Base-by-base conservation (phyloP, 1,139 yeast genomes). In the Saccharomycopsis hybrid region DNA sequence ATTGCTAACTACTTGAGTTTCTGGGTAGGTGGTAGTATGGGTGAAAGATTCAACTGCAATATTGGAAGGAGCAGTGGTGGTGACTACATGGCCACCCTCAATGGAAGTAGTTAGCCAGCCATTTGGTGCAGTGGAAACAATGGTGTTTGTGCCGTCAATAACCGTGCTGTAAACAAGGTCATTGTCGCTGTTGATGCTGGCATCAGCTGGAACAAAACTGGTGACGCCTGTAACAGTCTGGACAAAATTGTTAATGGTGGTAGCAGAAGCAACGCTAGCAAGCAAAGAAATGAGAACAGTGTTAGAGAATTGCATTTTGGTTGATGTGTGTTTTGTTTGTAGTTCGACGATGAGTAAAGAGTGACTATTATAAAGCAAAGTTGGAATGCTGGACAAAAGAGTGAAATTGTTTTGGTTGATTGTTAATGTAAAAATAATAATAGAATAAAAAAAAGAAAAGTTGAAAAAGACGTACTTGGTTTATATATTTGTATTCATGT, bases 31-130 rank as follows among this genome's bases (percentile, higher is more conserved):
- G 31, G 50, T 52, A 43, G 54, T 50, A 7, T 18, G 30, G 8
- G 53, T 49, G 36, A 33, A 49, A 11, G 46, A 27, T 13, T 43
- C 46, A 30, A 31, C 30, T 9, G 40, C 53, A 33, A n/a, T 24
- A 43, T 50, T 50, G 39, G 43, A 38, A 13, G 31, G 44, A 5
- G 54, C 54, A 28, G 54, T 52, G 40, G 54, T 52, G n/a, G 45
- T 41, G 18, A 44, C 40, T 9, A 24, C 50, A 9, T 40, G 29
- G 5, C 54, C 54, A 1, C 54, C 53, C 4, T 42, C 41, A 36
- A 43, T 29, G n/a, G 32, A 30, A 11, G 48, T 49, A 8, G 51
- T 52, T 9, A 50, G n/a, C 31, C 30, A 52, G 5, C 53, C 54
- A 3, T 46, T 4, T 8, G 11, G 28, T 29, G 49, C 33, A 41